Base-by-base conservation (phyloP, 139 green algal species). In the Edaphochlamys debaryana region DNA sequence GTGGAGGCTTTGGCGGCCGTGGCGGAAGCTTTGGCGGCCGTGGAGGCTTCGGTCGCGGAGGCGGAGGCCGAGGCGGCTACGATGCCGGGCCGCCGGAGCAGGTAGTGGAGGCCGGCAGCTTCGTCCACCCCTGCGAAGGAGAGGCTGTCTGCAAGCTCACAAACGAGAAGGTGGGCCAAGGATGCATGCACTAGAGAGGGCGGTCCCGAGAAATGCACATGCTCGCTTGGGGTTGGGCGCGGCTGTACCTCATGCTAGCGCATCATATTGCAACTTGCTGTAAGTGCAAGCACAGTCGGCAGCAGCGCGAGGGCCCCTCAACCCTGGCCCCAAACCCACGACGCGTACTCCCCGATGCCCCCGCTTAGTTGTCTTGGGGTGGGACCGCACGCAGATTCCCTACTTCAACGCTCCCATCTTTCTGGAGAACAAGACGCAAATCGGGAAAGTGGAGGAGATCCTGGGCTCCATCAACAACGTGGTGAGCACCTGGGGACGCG, bases 361-460 rank as follows among this genome's bases (percentile, higher is more conserved):
- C n/a, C n/a, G n/a, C n/a, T n/a, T n/a, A n/a, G n/a, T n/a, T n/a
- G n/a, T n/a, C n/a, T n/a, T n/a, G n/a, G n/a, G n/a, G n/a, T n/a
- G n/a, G n/a, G n/a, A n/a, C n/a, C n/a, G n/a, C n/a, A n/a, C 75
- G 86, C 92, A 97, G 93, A 94, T 99, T 41, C 98, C 98, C 4
- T 99, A 99, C 82, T 99, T 99, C 91, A 99, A 99, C 84, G 98
- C 95, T 0, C 95, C 95, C 48, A 99, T 99, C 45, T 99, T 93
- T 80, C 85, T 99, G 70, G 95, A 99, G 83, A 99, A 99, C 92
- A 99, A 99, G 85, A 96, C 94, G 0, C 94, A 96, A 67, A 92
- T 99, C 38, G 98, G 98, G 41, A 99, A 99, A 85, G 94, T 99
- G 15, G 98, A 99, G 73, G 98, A 99, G 89, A 99, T 99, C 45